These are phyloP conservation scores for Haplosporangium sp. DNA, from an alignment of 371 early-diverging fungal genomes.

Conservation along the genomic window DNA sequence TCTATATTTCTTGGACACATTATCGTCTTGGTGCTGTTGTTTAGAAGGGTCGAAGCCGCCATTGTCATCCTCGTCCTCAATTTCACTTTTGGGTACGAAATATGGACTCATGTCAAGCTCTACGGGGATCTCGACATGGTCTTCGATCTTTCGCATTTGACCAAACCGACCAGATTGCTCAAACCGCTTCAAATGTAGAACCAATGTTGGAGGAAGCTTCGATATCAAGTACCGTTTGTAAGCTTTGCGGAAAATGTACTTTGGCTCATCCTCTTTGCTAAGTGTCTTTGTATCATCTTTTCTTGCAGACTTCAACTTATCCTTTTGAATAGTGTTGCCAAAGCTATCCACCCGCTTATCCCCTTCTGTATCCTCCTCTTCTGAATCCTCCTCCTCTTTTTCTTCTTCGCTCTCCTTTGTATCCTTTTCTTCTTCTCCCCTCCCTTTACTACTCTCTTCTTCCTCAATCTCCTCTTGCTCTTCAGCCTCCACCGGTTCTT, in stretches of 20 bases:
- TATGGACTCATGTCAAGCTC: conserved; percentile 67
- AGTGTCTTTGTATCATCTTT: neutral
- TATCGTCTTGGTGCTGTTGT: conserved; percentile 3
- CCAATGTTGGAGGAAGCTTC: conserved; percentile 62
- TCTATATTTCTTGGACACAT: conserved; percentile 60
- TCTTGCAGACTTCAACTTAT: neutral
- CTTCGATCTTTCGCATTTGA: conserved; percentile 57
- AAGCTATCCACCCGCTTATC: conserved; percentile 6
- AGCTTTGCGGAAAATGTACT: conserved; percentile 42
- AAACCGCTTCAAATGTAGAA: conserved; percentile 73
- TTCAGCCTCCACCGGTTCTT: neutral
- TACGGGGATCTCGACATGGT: conserved; percentile 61
- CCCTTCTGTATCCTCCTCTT: conserved; percentile 1
- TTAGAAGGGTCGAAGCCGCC: neutral
- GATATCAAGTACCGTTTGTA: conserved; percentile 56
- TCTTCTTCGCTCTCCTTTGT: neutral
- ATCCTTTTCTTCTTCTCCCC: neutral
- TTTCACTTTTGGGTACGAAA: conserved; percentile 54
- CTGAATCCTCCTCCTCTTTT: neutral
- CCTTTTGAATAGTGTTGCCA: conserved; percentile 15
- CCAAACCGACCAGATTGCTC: conserved; percentile 58
- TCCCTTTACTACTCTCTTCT: neutral
- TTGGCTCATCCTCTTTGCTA: conserved; percentile 5
- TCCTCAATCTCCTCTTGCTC: neutral
- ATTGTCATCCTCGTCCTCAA: conserved; percentile 36